A percentile compares a stretch with the other conserved stretches of the same genome.
These are phyloP conservation scores for Phlebiopsis flavidoalba DNA, from an alignment of 768 basidiomycete genomes.

Conservation along the genomic window DNA sequence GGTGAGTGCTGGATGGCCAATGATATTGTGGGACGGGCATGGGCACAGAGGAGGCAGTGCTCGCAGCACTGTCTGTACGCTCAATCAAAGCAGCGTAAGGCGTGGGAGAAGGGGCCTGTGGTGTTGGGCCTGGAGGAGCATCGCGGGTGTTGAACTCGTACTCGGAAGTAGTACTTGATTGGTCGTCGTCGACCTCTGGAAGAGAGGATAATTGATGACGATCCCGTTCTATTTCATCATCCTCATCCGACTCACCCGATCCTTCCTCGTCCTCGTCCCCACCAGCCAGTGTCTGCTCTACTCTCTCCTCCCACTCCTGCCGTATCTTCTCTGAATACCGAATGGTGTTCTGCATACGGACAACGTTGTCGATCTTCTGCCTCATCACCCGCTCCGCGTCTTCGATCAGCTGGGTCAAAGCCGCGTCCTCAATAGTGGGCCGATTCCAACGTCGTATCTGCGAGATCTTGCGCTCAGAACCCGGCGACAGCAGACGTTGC, in stretches of 20 bases:
- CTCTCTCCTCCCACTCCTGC: conserved; percentile 93
- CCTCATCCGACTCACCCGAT: conserved; percentile 24
- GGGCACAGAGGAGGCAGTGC: conserved; percentile 21
- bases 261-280: conserved; percentile 47
- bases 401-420: conserved; percentile 74
- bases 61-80: conserved; percentile 12
- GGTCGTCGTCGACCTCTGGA: conserved; percentile 36
- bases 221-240: conserved; percentile 12
- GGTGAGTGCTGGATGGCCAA: conserved; percentile 40
- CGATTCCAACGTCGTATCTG: conserved; percentile 83
- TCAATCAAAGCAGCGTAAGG: conserved; percentile 14
- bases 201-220: conserved; percentile 5
- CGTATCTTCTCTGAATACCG: conserved; percentile 95
- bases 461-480: conserved; percentile 83
- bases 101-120: conserved; percentile 53
- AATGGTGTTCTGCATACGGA: conserved; percentile 95
- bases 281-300: conserved; percentile 60
- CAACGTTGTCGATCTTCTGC: conserved; percentile 91
- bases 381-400: conserved; percentile 88
- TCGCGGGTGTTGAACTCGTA: conserved; percentile 49
- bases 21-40: conserved; percentile 29
- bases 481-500: conserved; percentile 83
- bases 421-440: conserved; percentile 81
- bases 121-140: conserved; percentile 60
- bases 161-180: conserved; percentile 61